Percentiles rank a stretch among this genome's conserved stretches.
Conservation (phyloP, 495 filamentous ascomycete species). For the Elasticomyces elasticus region DNA sequence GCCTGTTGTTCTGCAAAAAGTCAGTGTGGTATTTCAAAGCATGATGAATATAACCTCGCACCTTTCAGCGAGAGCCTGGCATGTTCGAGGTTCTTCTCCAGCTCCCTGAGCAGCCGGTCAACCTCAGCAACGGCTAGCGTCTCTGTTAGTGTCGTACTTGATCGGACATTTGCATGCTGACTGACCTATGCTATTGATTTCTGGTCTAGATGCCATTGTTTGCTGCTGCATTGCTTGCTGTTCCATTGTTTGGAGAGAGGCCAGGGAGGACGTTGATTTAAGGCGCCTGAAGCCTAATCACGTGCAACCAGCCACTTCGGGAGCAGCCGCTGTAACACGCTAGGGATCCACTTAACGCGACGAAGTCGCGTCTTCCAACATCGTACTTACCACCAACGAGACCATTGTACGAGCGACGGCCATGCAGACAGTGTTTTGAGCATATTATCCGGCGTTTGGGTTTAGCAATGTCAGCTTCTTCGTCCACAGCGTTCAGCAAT, state of each 20-base stretch:
- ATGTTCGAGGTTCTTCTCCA: conserved; percentile 13
- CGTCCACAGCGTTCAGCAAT: conserved; percentile 22
- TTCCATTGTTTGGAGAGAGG: no score
- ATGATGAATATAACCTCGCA: not conserved
- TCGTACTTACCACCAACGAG: not conserved
- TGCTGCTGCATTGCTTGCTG: no score
- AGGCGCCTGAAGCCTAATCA: not conserved
- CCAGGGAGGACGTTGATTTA: no score
- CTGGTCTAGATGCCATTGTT: no score
- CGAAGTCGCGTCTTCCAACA: not conserved
- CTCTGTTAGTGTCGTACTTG: not conserved
- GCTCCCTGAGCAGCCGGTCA: conserved; percentile 10
- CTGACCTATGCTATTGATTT: not conserved
- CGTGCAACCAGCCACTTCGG: not conserved
- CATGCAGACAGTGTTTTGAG: not conserved
- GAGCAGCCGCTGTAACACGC: not conserved
- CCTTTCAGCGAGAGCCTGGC: conserved; percentile 14
- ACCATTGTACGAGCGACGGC: not conserved
- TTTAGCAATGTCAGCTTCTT: conserved; percentile 26
- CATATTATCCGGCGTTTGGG: conserved; percentile 18
- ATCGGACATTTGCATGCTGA: not conserved
- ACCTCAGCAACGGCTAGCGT: conserved; percentile 4
- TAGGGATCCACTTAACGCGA: not conserved
- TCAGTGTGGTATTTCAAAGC: not conserved
- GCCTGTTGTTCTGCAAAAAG: conserved; percentile 23